phyloP scores from a whole-genome alignment of 1,284 basidiomycete genomes.

The Sporisorium sorghi region DNA sequence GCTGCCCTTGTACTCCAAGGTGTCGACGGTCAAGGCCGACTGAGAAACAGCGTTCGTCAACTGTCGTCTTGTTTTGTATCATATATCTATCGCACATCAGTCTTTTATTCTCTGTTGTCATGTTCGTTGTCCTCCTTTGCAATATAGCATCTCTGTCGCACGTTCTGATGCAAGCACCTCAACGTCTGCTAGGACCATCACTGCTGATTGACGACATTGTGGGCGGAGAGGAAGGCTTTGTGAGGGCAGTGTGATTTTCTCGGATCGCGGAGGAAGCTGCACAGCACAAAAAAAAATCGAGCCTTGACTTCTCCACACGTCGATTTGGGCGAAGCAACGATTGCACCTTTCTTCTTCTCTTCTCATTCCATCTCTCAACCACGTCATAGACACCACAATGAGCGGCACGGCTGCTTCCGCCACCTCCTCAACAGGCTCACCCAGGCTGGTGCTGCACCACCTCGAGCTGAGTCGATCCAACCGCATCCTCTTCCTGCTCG shows the following conservation, averaged over 20 bases:
- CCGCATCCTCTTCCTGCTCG: slow-evolving; percentile 38
- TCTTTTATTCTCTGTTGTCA: background rate
- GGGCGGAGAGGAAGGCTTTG: no score
- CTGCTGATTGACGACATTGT: no score
- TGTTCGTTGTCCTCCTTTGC: background rate
- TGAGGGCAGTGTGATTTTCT: no score
- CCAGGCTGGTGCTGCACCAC: slow-evolving; percentile 41
- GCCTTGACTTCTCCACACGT: background rate
- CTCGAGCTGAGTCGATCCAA: slow-evolving; percentile 37
- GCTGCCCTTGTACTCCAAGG: slow-evolving; percentile 45
- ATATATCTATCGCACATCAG: slow-evolving; percentile 1
- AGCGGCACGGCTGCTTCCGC: background rate
- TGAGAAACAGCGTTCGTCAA: slow-evolving; percentile 1
- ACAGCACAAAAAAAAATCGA: background rate
- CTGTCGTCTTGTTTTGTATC: background rate
- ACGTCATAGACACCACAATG: slow-evolving; percentile 11
- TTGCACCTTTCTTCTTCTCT: slow-evolving; percentile 3
- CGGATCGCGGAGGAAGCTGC: slow-evolving; percentile 1
- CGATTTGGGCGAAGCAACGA: background rate
- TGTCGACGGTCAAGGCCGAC: slow-evolving; percentile 47
- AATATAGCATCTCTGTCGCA: background rate
- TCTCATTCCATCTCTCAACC: background rate
- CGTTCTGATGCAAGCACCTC: no score
- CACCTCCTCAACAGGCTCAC: background rate
- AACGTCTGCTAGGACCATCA: no score